Base-by-base conservation (phyloP, 148 eudicot genomes). In the Persicaria tinctoria region DNA sequence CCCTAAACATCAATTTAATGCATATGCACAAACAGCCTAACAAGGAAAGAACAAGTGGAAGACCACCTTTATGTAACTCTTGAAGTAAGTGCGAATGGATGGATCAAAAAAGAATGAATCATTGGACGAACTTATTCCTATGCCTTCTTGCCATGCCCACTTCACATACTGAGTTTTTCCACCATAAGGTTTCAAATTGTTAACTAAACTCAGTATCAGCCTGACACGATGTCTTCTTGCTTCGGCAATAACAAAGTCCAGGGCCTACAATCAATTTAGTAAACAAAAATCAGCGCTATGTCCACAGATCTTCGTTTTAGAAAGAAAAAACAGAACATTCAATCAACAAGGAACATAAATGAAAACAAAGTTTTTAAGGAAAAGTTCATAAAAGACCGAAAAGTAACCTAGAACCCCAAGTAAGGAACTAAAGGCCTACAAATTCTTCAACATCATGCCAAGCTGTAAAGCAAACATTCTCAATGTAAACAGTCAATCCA, bases 91-190 rank as follows among this genome's bases (percentile, higher is more conserved):
- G 23, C 95, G 91, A 66, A 89, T 90, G 45, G 96, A 85, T 60
- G 99, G 99, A 76, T 96, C 99, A 79, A 80, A 96, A 82, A 90
- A 96, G 87, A 96, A 96, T 0, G 99, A 96, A 87, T 96, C 99
- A 68, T 96, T 92, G 49, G 97, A 96, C 78, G 97, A 78, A 79
- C 97, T 96, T 68, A 96, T 84, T 76, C 88, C 97, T 44, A 90
- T 69, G 16, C 99, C 99, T 78, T 96, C 99, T 75, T 89, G 83
- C 99, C 97, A 92, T 27, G 99, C 99, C 99, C 99, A 96, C 80
- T 87, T 84, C 51, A 96, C 99, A 78, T 96, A 96, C 63, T 92
- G 97, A 38, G 97, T 92, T 80, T 95, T 96, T 74, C 99, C 99
- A 74, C 99, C 99, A 82, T 87, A 96, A 55, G 97, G 87, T 83